Percentiles rank a stretch among this genome's conserved stretches.
Evolutionary conservation across 495 filamentous ascomycete species (phyloP).

Genomic region (Xylaria castorea): DNA sequence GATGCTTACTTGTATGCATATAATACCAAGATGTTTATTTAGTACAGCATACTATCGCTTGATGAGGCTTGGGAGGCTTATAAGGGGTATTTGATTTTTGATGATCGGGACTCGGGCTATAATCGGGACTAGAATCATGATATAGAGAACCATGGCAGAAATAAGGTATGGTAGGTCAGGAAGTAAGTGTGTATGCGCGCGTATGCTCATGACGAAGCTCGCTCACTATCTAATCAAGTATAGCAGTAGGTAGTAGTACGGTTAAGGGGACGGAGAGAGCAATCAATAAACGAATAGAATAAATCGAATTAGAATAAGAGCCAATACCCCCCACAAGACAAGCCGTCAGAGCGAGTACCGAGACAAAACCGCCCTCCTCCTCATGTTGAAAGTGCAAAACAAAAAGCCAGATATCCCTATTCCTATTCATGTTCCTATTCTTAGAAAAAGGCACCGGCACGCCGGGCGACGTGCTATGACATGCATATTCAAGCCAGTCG

Average conservation of each 20-base stretch:
- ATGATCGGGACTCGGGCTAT: no score
- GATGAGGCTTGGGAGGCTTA: not conserved
- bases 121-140: not conserved
- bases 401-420: not conserved
- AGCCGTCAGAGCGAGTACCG: not conserved
- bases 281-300: no score
- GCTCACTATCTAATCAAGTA: not conserved
- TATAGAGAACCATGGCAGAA: not conserved
- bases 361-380: not conserved
- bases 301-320: no score
- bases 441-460: not conserved
- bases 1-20: not conserved
- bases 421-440: not conserved
- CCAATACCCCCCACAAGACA: not conserved
- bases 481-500: not conserved
- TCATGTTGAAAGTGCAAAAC: not conserved
- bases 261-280: not conserved
- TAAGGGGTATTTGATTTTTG: not conserved
- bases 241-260: not conserved
- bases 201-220: not conserved
- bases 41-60: not conserved
- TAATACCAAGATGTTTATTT: not conserved
- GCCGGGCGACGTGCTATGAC: slow-evolving; percentile 7
- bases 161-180: not conserved
- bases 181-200: not conserved